Percentiles rank a stretch among this genome's conserved stretches.
Evolutionary conservation across 257 asterid genomes (phyloP).

Genomic region (Solanum ossicruentum): DNA sequence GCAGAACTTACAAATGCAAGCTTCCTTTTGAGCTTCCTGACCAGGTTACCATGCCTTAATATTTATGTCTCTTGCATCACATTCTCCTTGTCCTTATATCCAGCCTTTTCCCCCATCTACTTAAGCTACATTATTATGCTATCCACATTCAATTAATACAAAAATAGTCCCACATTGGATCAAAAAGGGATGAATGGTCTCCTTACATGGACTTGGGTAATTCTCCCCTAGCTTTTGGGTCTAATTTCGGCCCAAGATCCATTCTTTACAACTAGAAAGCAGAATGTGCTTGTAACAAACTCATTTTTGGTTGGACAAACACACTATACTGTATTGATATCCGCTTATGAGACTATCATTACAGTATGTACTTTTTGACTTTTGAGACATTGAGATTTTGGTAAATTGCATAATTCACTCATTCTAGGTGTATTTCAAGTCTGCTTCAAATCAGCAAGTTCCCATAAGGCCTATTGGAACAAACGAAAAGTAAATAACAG

Average conservation of each 20-base stretch:
- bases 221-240: no score
- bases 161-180: neutral
- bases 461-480: neutral
- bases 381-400: neutral
- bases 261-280: neutral
- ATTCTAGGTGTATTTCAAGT: neutral
- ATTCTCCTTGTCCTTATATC: constrained; percentile 43
- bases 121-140: neutral
- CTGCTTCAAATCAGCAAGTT: neutral
- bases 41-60: constrained; percentile 59
- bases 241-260: no score
- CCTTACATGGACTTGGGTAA: no score
- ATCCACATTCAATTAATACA: neutral
- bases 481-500: neutral
- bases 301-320: neutral
- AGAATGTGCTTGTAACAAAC: neutral
- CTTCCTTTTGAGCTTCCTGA: constrained; percentile 73
- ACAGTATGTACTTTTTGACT: neutral
- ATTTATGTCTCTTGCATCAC: constrained; percentile 74
- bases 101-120: constrained; percentile 66
- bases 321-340: neutral
- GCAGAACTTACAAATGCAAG: constrained; percentile 55
- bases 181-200: no score
- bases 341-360: neutral
- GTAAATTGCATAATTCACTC: neutral